Evolutionary conservation across 805 yeast species (phyloP), one percentile per base, ranked within the genome.

Genomic region (Wickerhamiella bombiphila): DNA sequence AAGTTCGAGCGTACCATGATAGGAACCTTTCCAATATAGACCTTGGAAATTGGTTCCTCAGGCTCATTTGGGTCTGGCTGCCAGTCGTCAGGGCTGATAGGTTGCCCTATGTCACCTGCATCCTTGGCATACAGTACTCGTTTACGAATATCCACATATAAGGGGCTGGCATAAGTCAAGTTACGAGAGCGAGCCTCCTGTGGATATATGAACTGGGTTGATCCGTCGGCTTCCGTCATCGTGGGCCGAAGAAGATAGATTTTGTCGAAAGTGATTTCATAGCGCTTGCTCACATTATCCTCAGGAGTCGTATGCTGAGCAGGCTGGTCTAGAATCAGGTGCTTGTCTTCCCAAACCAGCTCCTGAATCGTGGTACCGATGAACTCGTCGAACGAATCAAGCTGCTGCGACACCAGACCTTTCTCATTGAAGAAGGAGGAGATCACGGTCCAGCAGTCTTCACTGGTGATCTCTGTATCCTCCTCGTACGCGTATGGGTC

Each of bases 221-320:
- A 85, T 65, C 99, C 99, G 64, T 91, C 99, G 14, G 97, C 94
- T 65, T 91, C 99, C 16, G 97, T 93, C 72, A 91, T 94, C 35
- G 94, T 83, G 33, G 99, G 99, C 53, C 86, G 80, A 19, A 97
- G 85, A 49, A 91, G 75, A 61, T 80, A 91, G 53, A 93, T 91
- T 59, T 88, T 93, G 47, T 98, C 99, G 62, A 91, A 91, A n/a
- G 86, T 76, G 56, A 91, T 91, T 61, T 88, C 96, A 54, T 85
- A 93, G 48, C 96, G 74, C 63, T 85, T 78, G 60, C 81, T 85
- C 50, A 82, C 74, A 56, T 83, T 80, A 58, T 91, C 98, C 41
- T 74, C 71, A 50, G 86, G 94, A 26, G 86, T 75, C 3, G 93
- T 77, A 56, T 91, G 97, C 61, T 93, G 98, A 11, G 98, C 98